phyloP scores from a whole-genome alignment of 352 stramenopile species.

The Phytophthora citricola region DNA sequence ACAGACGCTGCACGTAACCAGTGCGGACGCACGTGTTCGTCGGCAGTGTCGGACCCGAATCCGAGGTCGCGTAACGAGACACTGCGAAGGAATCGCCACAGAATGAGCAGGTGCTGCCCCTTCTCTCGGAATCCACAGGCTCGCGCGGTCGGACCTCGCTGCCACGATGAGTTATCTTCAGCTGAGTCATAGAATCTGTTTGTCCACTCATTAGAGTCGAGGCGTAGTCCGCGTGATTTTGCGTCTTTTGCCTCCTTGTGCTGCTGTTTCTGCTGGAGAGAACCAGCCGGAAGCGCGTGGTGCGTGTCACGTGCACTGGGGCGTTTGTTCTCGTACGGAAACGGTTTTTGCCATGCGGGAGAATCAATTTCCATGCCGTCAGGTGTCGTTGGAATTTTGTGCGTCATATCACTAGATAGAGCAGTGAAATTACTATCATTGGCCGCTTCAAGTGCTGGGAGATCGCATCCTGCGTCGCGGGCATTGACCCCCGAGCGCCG shows the following conservation, averaged over 20 bases:
- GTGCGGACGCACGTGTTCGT: conserved; percentile 3
- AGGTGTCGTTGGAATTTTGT: neutral
- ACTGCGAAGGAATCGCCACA: conserved; percentile 23
- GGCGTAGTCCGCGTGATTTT: no score
- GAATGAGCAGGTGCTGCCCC: conserved; percentile 24
- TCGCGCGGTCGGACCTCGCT: neutral
- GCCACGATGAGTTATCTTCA: conserved; percentile 16
- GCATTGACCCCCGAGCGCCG: conserved; percentile 33
- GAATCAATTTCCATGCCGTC: conserved; percentile 14
- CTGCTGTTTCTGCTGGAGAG: no score
- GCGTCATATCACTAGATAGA: neutral
- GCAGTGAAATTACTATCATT: conserved; percentile 10
- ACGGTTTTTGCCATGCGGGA: no score
- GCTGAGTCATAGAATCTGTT: no score
- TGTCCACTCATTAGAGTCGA: no score
- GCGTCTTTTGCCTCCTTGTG: no score
- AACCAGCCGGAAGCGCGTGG: neutral
- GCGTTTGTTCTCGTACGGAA: neutral
- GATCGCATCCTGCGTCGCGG: conserved; percentile 12
- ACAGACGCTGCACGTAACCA: conserved; percentile 17
- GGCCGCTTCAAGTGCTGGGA: conserved; percentile 13
- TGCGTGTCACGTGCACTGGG: neutral
- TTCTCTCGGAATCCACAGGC: conserved; percentile 22
- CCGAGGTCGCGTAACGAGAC: conserved; percentile 11
- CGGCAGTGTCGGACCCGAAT: neutral